Evolutionary conservation across 1,139 yeast genomes (phyloP), one percentile per base, ranked within the genome.

Genomic region (Lodderomyces orthopsilosis): DNA sequence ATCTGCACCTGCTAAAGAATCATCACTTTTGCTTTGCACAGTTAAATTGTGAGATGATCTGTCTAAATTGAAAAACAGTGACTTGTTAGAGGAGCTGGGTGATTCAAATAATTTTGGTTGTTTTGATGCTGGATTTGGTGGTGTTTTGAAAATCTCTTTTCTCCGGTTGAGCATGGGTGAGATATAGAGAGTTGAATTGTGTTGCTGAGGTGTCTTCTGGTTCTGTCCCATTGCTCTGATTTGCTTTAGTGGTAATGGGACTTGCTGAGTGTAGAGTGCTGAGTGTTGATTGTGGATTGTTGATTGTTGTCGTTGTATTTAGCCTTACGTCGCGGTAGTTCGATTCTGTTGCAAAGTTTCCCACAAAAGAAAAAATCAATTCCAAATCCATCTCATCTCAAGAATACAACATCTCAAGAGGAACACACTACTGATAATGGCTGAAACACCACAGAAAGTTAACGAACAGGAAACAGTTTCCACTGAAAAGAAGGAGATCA

Each of bases 141-240:
- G 83, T 2, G 83, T 78, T 30, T 74, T 69, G 53, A 77, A 77
- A 35, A 76, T 59, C 49, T 77, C 79, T 46, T 66, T 71, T 13
- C 73, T 68, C 36, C 74, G 66, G 48, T 68, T 73, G 33, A 71
- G 65, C 43, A 81, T 70, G 50, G 88, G 88, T 8, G 86, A 81
- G 35, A 81, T 81, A 45, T 77, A 80, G 39, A 82, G 59, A 10
- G 85, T 80, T 4, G 87, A 81, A 47, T 79, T 80, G 56, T 80
- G 81, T 50, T 77, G 83, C 14, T 63, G 55, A 13, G 68, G 73
- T 1, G 74, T 68, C 49, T 60, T 66, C 40, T 67, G 70, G 41
- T 58, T 61, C 46, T 59, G 70, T 13, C 61, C 68, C 68, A 63
- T 65, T 19, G 12, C 38, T 26, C 15, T 6, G 14, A 9, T 8